These are phyloP conservation scores for Conidiobolus incongruus DNA, from an alignment of 371 early-diverging fungal genomes.

Conservation along the genomic window DNA sequence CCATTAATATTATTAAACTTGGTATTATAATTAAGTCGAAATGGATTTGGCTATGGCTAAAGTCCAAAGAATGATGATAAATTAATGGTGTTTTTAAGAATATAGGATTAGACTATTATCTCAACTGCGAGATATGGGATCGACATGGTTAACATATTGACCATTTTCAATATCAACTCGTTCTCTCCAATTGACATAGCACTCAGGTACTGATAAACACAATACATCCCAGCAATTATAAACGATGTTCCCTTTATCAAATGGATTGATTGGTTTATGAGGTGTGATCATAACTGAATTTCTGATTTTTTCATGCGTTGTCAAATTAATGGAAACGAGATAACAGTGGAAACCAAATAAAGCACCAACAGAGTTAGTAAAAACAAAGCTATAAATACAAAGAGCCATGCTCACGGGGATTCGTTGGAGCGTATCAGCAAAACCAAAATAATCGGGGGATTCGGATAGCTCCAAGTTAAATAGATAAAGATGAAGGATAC, in stretches of 20 bases:
- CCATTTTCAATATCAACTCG: too few species aligned
- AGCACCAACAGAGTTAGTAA: conserved; percentile 37
- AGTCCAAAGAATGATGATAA: too few species aligned
- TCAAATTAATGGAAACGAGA: conserved; percentile 39
- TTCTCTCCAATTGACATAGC: not conserved
- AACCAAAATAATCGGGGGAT: not conserved
- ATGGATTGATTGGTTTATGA: conserved; percentile 16
- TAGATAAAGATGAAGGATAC: conserved; percentile 21
- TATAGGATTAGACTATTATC: too few species aligned
- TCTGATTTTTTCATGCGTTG: conserved; percentile 69
- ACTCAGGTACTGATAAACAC: conserved; percentile 15
- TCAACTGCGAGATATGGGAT: too few species aligned
- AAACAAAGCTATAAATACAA: conserved; percentile 26
- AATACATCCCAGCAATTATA: conserved; percentile 24
- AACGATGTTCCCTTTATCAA: conserved; percentile 17
- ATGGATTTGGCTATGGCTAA: too few species aligned
- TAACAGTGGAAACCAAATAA: conserved; percentile 54
- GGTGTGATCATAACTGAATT: too few species aligned
- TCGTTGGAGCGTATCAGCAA: not conserved
- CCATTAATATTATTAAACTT: too few species aligned
- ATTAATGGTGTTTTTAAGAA: too few species aligned
- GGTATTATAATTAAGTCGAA: too few species aligned
- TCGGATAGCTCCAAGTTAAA: not conserved
- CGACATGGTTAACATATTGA: too few species aligned
- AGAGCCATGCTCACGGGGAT: conserved; percentile 13